These are phyloP conservation scores for Tricholoma furcatifolium DNA, from an alignment of 768 basidiomycete genomes.

Conservation along the genomic window DNA sequence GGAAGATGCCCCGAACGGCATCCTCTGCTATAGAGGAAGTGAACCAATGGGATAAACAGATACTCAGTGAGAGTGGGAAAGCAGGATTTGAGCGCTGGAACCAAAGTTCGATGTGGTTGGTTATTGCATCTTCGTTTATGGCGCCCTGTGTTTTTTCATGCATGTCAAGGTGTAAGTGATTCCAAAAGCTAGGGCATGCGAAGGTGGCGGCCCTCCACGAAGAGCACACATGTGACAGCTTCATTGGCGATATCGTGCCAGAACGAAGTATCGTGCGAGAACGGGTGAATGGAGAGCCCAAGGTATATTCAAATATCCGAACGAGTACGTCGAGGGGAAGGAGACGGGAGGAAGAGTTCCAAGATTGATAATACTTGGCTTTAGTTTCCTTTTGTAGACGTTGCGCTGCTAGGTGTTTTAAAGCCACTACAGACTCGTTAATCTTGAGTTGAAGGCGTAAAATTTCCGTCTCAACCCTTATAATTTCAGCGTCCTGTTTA, in stretches of 20 bases:
- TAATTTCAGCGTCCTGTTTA: too few species aligned
- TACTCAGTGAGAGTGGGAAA: too few species aligned
- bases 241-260: not conserved
- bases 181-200: not conserved
- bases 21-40: too few species aligned
- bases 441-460: not conserved
- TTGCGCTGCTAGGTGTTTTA: not conserved
- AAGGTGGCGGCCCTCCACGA: not conserved
- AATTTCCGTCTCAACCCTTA: too few species aligned
- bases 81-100: too few species aligned
- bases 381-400: not conserved
- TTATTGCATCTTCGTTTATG: too few species aligned
- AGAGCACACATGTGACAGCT: not conserved
- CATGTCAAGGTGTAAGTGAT: too few species aligned
- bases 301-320: not conserved
- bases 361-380: not conserved
- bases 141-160: too few species aligned
- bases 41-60: too few species aligned
- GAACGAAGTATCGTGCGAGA: not conserved
- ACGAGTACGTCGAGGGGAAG: not conserved
- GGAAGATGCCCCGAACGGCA: too few species aligned
- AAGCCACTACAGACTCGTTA: not conserved
- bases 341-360: not conserved
- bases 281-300: too few species aligned
- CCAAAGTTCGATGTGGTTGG: too few species aligned